A percentile compares a stretch with the other conserved stretches of the same genome.
phyloP scores from a whole-genome alignment of 163 green algal species.

The Chlamydomonas reinhardtii region DNA sequence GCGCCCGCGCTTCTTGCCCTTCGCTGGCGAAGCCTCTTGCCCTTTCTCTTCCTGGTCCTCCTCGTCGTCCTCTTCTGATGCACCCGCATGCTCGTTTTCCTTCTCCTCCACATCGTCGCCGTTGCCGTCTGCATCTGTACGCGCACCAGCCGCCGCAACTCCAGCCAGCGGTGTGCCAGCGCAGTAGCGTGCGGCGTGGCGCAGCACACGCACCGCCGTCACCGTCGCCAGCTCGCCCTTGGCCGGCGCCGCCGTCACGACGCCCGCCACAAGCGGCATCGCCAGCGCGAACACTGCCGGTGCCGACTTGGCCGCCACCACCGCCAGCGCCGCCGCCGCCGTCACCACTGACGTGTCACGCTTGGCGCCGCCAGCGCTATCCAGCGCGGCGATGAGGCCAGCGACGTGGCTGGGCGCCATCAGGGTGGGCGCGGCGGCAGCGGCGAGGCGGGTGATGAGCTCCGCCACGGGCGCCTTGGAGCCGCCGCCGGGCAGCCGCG shows the following conservation, averaged over 20 bases:
- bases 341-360: not conserved
- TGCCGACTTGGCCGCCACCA: constrained; percentile 22
- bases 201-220: constrained; percentile 21
- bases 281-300: not conserved
- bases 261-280: not conserved
- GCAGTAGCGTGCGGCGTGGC: constrained; percentile 15
- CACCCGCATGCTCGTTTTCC: too few species aligned
- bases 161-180: not conserved
- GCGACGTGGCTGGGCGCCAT: constrained; percentile 8
- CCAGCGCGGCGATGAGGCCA: not conserved
- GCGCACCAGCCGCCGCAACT: not conserved
- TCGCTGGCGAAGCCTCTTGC: not conserved
- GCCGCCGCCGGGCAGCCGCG: constrained; percentile 36
- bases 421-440: not conserved
- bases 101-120: not conserved
- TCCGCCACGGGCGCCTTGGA: constrained; percentile 34
- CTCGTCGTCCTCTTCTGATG: not conserved
- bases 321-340: not conserved
- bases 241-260: constrained; percentile 1
- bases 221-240: constrained; percentile 13
- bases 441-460: constrained; percentile 9
- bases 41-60: not conserved
- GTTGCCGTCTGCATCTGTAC: not conserved
- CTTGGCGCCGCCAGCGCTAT: not conserved
- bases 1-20: not conserved